These are phyloP conservation scores for Argentina anserina DNA, from an alignment of 306 rosid genomes.

Conservation along the genomic window DNA sequence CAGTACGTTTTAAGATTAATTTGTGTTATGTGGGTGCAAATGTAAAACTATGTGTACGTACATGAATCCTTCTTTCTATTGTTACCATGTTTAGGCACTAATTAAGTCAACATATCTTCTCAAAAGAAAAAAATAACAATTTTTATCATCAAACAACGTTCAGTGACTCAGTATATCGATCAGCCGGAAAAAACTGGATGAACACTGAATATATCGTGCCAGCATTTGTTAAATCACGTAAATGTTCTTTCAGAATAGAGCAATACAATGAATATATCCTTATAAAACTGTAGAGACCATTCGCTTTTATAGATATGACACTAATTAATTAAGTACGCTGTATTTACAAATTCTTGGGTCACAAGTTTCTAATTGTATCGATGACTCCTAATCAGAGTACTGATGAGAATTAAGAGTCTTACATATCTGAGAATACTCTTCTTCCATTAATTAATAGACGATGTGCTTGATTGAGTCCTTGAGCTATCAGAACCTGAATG, in stretches of 20 bases:
- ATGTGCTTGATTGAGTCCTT: slow-evolving; percentile 37
- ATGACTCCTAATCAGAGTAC: background rate
- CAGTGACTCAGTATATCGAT: background rate
- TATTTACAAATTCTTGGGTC: background rate
- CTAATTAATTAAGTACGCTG: background rate
- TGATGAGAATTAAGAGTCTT: background rate
- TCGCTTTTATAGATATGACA: background rate
- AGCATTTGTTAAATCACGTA: no score
- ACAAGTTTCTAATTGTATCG: background rate
- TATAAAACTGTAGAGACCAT: background rate
- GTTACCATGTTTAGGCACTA: no score
- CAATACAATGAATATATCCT: background rate
- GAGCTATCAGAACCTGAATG: slow-evolving; percentile 36
- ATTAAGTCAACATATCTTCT: no score
- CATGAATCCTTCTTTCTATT: no score
- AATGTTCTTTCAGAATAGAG: no score
- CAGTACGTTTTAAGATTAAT: no score
- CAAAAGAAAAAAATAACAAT: no score
- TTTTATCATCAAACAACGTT: background rate
- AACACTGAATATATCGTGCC: background rate
- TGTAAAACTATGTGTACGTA: no score
- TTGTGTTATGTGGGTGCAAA: no score
- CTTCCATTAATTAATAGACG: slow-evolving; percentile 20
- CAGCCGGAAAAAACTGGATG: background rate
- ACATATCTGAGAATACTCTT: background rate